Evolutionary conservation across 2,329 filamentous ascomycete species (phyloP).

Genomic region (Paracoccidioides lutzii): DNA sequence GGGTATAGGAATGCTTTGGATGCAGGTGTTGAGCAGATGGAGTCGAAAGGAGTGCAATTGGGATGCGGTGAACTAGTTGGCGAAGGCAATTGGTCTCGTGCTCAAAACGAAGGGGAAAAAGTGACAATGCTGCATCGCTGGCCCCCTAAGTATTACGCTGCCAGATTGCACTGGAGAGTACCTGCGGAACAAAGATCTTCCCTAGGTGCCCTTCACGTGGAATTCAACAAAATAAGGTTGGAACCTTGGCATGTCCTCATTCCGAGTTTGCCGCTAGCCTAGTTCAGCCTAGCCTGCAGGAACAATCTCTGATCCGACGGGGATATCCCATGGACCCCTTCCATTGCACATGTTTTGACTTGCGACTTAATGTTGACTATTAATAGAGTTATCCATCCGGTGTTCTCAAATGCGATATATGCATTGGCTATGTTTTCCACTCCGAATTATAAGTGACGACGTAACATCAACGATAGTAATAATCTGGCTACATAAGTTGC

Average conservation of each 20-base stretch:
- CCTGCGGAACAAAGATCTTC: neutral
- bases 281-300: neutral
- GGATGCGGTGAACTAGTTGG: neutral
- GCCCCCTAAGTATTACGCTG: neutral
- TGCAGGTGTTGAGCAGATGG: neutral
- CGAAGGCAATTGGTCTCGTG: constrained; percentile 22
- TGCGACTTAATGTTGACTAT: no score
- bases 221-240: neutral
- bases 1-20: neutral
- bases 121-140: neutral
- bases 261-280: neutral
- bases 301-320: no score
- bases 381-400: no score
- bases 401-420: no score
- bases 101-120: constrained; percentile 3
- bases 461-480: no score
- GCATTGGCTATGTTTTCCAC: no score
- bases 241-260: no score
- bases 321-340: no score
- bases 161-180: neutral
- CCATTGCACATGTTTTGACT: no score
- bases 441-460: no score
- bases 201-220: neutral
- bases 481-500: no score
- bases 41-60: neutral